Conservation (phyloP, 768 basidiomycete species). For the Lactifluus hygrophoroides region DNA sequence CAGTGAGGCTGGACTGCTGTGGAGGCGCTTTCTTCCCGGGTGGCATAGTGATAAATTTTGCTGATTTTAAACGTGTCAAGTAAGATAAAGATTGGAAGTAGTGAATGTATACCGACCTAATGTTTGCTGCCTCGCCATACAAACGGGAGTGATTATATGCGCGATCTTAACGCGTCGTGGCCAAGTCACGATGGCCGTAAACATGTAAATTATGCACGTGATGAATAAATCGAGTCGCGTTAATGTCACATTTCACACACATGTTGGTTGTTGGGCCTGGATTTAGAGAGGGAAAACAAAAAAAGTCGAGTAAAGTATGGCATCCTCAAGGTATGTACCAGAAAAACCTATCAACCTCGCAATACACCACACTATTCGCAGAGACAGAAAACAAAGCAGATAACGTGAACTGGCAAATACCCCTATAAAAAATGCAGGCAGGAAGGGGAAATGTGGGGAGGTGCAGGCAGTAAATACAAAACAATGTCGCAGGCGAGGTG, state of each 20-base stretch:
- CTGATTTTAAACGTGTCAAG: conserved; percentile 29
- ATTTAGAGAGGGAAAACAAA: background rate
- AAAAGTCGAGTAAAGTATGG: conserved; percentile 8
- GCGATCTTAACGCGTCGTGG: conserved; percentile 12
- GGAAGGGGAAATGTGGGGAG: conserved; percentile 4
- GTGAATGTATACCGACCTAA: conserved; percentile 36
- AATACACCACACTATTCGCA: conserved; percentile 7
- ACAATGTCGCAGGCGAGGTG: conserved; percentile 1
- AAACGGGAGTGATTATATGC: background rate
- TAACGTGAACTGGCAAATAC: conserved; percentile 14
- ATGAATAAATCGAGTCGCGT: too few species aligned
- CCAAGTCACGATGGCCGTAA: conserved; percentile 7
- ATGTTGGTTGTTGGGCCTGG: background rate
- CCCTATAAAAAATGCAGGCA: conserved; percentile 18
- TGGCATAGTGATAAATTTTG: conserved; percentile 74
- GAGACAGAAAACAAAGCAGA: conserved; percentile 12
- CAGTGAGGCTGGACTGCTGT: conserved; percentile 70
- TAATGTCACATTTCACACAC: background rate
- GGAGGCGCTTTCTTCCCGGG: conserved; percentile 56
- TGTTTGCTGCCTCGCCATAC: conserved; percentile 69
- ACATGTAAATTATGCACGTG: conserved; percentile 10
- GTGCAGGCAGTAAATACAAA: conserved; percentile 8
- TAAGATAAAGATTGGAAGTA: background rate
- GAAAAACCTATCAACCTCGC: background rate
- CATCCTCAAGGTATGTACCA: conserved; percentile 16